phyloP scores from a whole-genome alignment of 1,284 basidiomycete species.

The Phellinidium pouzarii region DNA sequence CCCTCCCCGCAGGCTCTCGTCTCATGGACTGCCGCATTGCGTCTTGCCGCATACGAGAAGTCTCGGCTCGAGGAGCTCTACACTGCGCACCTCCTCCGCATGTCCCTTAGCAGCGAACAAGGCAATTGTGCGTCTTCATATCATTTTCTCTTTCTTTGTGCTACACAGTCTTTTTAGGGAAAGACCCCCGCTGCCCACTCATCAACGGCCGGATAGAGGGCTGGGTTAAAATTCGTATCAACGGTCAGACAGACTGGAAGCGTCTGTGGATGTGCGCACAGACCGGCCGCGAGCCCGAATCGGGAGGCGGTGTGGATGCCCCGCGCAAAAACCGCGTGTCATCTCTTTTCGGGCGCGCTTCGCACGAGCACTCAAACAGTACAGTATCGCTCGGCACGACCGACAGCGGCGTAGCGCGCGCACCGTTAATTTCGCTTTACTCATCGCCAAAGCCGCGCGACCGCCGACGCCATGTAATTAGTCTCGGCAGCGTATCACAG shows the following conservation, averaged over 20 bases:
- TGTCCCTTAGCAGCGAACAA: constrained; percentile 49
- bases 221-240: constrained; percentile 86
- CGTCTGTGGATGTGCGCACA: constrained; percentile 82
- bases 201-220: constrained; percentile 80
- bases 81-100: constrained; percentile 87
- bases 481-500: constrained; percentile 52
- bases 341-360: constrained; percentile 49
- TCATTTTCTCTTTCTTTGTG: constrained; percentile 7
- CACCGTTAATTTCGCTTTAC: constrained; percentile 53
- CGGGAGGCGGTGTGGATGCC: constrained; percentile 14
- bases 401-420: constrained; percentile 25
- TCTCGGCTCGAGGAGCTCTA: constrained; percentile 95
- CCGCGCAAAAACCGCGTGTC: constrained; percentile 60
- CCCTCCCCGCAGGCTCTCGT: constrained; percentile 64
- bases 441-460: constrained; percentile 60
- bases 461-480: constrained; percentile 57
- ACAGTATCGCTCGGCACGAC: constrained; percentile 22
- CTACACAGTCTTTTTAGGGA: constrained; percentile 37
- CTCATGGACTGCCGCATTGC: constrained; percentile 89
- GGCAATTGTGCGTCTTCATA: constrained; percentile 33
- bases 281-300: constrained; percentile 31
- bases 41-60: constrained; percentile 93
- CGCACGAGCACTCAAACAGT: constrained; percentile 26
- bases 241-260: constrained; percentile 96
- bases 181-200: constrained; percentile 60